Base-by-base conservation (phyloP, 192 early-diverging fungal genomes). In the Coemansia sp. region DNA sequence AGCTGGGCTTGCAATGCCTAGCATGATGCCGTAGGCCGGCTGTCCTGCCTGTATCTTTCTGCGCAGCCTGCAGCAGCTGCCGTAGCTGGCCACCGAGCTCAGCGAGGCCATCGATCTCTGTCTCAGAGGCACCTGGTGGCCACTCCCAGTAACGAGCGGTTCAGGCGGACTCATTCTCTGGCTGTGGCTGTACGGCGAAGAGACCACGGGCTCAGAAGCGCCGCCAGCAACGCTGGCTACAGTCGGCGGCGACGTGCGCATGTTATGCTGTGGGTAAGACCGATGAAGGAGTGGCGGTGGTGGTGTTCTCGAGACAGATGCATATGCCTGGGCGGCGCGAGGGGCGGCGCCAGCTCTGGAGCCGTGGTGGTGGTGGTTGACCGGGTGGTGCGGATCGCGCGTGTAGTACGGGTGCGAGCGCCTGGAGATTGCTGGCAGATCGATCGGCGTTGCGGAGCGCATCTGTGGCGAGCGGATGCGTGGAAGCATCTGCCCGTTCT, bases 401-500 rank as follows among this genome's bases (percentile, higher is more conserved):
- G 55, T 31, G 55, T 57, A 57, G 23, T 74, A 74, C 5, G 77
- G 77, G 52, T 79, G 77, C 18, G 77, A 64, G 29, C 77, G 77
- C n/a, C 64, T 62, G 12, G 77, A 67, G 37, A 79, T 49, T 0
- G 72, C 42, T 26, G 68, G 71, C 46, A 71, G 65, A 23, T 79
- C 77, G 33, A 74, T 48, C 0, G 68, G 52, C 5, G 77, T 52
- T 2, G 68, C 49, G 3, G 71, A 55, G 59, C 64, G 68, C 56
- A 64, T 28, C 61, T 59, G 71, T 13, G 76, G 67, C 21, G 71
- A 73, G 48, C 65, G 71, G 65, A 74, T 70, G 30, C 77, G 71
- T 52, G 72, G 71, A 43, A 79, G 61, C 68, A 71, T 67, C 57
- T 57, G 56, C 15, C 46, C 56, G 20, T 66, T 34, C 30, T 30